Evolutionary conservation across 1,284 basidiomycete species (phyloP), one percentile per base, ranked within the genome.

Genomic region (Earliella scabrosa): DNA sequence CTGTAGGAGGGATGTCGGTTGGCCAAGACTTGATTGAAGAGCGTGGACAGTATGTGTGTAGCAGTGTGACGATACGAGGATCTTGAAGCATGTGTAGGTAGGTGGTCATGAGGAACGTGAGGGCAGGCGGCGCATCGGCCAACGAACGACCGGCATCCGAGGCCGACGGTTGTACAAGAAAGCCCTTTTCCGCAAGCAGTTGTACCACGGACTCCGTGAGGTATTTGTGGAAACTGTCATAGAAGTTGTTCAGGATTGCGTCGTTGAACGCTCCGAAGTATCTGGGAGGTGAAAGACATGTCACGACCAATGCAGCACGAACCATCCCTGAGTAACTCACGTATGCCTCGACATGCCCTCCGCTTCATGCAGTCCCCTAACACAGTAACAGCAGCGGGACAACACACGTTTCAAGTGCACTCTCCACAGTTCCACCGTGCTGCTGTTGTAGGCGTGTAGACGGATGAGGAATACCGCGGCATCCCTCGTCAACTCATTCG

Each of bases 381-480:
- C 85, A 69, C 93, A 96, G 10, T 76, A 77, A 38, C 80, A 74
- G 65, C 93, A 96, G 2, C 76, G 72, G 20, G 74, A 68, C 31
- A 95, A 68, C 51, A 90, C 86, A 2, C 60, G 61, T 45, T 77
- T 75, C 45, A 94, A 70, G 55, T 76, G 79, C 16, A 69, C 67
- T 68, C 85, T 84, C 90, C 91, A 95, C 40, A 75, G 68, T 2
- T 80, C 74, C 4, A 90, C 86, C 14, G 77, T 75, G 0, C 72
- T 68, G 56, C 84, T 84, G 48, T 82, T 76, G 64, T 93, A 95
- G 4, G 93, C 93, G 66, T 90, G 88, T 41, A 95, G 72, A 58
- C 92, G 83, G 48, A 95, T 76, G 45, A 93, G 79, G 73, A 93
- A 96, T 0, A 83, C 86, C 0, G 93, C 91, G 1, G 87, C 83